A percentile compares a stretch with the other conserved stretches of the same genome.
Conservation (phyloP, 495 filamentous ascomycete species). For the Alectoria sarmentosa region DNA sequence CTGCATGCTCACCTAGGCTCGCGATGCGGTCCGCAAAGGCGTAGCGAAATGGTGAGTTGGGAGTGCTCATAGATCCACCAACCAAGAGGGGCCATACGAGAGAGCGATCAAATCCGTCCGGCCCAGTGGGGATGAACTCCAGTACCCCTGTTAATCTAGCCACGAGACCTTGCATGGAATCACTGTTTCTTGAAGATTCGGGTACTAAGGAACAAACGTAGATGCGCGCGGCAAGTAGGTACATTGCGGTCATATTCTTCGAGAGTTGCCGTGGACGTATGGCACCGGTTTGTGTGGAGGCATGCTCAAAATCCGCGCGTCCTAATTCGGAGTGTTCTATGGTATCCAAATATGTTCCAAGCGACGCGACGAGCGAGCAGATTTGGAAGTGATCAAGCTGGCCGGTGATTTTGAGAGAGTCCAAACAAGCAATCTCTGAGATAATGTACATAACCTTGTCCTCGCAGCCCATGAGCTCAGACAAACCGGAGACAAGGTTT, state of each 20-base stretch:
- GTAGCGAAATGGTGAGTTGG: conserved; percentile 62
- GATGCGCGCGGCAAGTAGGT: conserved; percentile 86
- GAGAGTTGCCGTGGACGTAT: conserved; percentile 74
- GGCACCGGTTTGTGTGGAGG: conserved; percentile 53
- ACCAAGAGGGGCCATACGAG: conserved; percentile 91
- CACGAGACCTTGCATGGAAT: conserved; percentile 65
- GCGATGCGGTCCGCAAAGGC: conserved; percentile 66
- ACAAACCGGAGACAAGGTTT: conserved; percentile 63
- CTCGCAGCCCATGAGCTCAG: conserved; percentile 96
- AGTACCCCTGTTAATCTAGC: conserved; percentile 63
- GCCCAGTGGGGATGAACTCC: conserved; percentile 71
- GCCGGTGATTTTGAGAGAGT: conserved; percentile 74
- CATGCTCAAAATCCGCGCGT: conserved; percentile 47
- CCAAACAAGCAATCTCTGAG: conserved; percentile 92
- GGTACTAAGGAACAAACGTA: conserved; percentile 93
- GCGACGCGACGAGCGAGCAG: conserved; percentile 73
- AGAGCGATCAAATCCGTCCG: conserved; percentile 78
- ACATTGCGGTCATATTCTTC: conserved; percentile 80
- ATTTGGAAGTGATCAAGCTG: conserved; percentile 72
- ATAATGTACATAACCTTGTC: conserved; percentile 98
- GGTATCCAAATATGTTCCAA: conserved; percentile 73
- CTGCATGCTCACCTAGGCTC: conserved; percentile 64
- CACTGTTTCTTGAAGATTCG: conserved; percentile 65
- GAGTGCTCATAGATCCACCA: conserved; percentile 64
- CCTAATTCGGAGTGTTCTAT: conserved; percentile 50